Evolutionary conservation across 2,329 filamentous ascomycete genomes (phyloP), one percentile per base, ranked within the genome.

Genomic region (Zopfia rhizophila): DNA sequence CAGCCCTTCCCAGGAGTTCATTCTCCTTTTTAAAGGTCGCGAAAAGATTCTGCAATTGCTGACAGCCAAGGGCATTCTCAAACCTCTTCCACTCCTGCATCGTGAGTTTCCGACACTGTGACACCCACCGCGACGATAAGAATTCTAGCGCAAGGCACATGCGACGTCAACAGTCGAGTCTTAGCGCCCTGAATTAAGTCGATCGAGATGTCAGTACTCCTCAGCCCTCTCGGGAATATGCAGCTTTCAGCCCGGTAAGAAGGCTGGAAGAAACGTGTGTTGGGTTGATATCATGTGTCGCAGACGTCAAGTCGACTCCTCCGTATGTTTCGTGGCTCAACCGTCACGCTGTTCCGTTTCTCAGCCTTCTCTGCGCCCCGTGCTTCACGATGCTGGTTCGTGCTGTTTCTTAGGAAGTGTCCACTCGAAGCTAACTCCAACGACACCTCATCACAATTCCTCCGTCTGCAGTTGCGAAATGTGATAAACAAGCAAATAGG

Each of bases 81-180:
- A 47, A 43, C 38, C 48, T 50, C 51, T 38, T 53, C 48, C 42
- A 19, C 21, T n/a, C 24, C n/a, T 35, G 16, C 31, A 29, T 44
- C 17, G 10, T 30, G 43, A 11, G n/a, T 19, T 53, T 31, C 41
- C 35, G 38, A 52, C 37, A 52, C 51, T 40, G 53, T 57, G 43
- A 52, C 38, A 56, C 55, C 39, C 35, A 49, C 41, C 29, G 45
- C 22, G 37, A 38, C 43, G 12, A 21, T 8, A 27, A 25, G 10
- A 14, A 30, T 11, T 14, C 31, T 13, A 24, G 13, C 11, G n/a
- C 22, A n/a, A 31, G 7, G n/a, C 24, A 2, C 16, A 24, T 16
- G 39, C 30, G 39, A 35, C 30, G 28, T 4, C 13, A 13, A 40
- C 18, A 32, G 30, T 42, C 39, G 17, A 19, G 22, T n/a, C n/a